A percentile compares a stretch with the other conserved stretches of the same genome.
Conservation (phyloP, 768 basidiomycete species). For the Clitopilus hobsonii region DNA sequence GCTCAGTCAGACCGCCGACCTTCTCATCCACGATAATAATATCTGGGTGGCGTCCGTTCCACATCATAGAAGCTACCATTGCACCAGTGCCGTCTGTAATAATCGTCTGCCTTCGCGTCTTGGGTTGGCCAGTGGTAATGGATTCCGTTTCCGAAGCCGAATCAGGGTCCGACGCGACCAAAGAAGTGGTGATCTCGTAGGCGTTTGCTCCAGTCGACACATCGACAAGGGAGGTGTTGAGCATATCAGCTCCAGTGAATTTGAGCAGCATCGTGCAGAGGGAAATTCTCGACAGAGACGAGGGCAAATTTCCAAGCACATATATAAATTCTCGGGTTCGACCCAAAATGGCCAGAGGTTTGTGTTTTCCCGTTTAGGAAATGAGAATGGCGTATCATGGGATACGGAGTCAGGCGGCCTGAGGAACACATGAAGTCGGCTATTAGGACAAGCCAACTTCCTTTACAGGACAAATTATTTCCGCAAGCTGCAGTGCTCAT, state of each 20-base stretch:
- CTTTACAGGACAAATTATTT: neutral
- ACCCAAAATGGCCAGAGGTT: constrained; percentile 32
- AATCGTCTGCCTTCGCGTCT: constrained; percentile 32
- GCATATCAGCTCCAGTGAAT: constrained; percentile 54
- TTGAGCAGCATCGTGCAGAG: constrained; percentile 45
- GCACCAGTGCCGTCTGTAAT: constrained; percentile 38
- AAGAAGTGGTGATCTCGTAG: constrained; percentile 45
- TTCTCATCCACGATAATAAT: constrained; percentile 48
- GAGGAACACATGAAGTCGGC: neutral
- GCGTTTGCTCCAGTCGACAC: constrained; percentile 44
- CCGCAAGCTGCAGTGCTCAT: neutral
- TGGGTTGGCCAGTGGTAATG: neutral
- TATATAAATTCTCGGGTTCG: constrained; percentile 15
- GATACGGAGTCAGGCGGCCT: neutral
- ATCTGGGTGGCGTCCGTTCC: constrained; percentile 50
- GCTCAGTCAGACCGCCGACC: constrained; percentile 45
- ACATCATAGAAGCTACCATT: constrained; percentile 41
- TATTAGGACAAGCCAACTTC: neutral
- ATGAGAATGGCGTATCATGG: constrained; percentile 31
- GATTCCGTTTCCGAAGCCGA: constrained; percentile 7
- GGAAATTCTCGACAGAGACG: neutral
- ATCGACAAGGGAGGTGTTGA: constrained; percentile 50
- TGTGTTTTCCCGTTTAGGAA: constrained; percentile 43
- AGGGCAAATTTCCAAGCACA: constrained; percentile 3
- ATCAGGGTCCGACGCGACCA: constrained; percentile 25